Conservation (phyloP, 345 rosid genomes). For the Reutealis trisperma region DNA sequence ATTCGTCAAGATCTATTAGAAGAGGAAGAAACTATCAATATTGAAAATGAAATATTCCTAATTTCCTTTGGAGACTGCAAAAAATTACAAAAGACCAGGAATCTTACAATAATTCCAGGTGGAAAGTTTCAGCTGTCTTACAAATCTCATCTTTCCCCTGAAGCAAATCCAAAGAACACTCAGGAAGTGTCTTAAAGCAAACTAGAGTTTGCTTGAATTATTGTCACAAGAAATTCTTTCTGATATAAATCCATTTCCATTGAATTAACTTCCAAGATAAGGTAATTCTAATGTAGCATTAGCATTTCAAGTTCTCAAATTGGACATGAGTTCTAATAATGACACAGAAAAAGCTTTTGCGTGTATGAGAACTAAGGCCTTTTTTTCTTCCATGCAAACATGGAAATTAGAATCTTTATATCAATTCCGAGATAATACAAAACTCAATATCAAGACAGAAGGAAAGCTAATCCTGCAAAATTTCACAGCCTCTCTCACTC, state of each 20-base stretch:
- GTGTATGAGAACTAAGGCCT: constrained; percentile 1
- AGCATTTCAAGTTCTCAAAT: constrained; percentile 6
- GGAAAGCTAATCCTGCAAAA: constrained; percentile 60
- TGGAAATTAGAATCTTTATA: constrained; percentile 28
- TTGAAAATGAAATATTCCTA: constrained; percentile 14
- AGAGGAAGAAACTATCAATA: background rate
- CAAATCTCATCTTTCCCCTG: background rate
- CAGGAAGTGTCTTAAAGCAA: background rate
- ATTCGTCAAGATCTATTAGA: background rate
- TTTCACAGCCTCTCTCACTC: constrained; percentile 32
- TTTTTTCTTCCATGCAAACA: constrained; percentile 38
- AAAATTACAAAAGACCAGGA: background rate
- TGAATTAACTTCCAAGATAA: background rate
- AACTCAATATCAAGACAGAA: constrained; percentile 38
- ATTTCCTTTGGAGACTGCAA: background rate
- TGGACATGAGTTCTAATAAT: background rate
- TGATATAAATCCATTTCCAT: background rate
- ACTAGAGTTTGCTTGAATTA: background rate
- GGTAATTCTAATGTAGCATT: background rate
- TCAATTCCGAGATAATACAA: constrained; percentile 32
- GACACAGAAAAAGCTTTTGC: background rate
- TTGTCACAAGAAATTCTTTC: background rate
- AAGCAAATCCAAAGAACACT: background rate
- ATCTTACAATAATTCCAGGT: constrained; percentile 12
- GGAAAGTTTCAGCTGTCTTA: background rate